These are phyloP conservation scores for Tolypocladium sp. DNA, from an alignment of 2,329 filamentous ascomycete species.

Conservation along the genomic window DNA sequence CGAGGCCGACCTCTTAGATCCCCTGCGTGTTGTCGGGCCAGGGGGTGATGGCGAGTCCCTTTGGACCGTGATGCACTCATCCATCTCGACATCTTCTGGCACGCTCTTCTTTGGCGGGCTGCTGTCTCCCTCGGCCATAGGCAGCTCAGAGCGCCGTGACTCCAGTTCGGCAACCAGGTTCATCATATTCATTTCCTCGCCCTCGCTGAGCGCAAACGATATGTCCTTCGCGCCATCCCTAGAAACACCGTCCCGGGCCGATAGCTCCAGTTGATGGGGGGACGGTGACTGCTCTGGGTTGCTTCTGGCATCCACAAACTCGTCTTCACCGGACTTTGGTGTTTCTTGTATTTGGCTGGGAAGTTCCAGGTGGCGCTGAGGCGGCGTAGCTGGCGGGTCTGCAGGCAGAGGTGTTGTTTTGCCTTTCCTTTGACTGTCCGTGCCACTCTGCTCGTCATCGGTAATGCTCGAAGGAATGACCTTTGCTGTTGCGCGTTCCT, in stretches of 20 bases:
- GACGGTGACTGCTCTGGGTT: constrained; percentile 24
- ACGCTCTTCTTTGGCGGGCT: constrained; percentile 8
- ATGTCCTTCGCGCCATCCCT: constrained; percentile 10
- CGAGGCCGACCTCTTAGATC: constrained; percentile 4
- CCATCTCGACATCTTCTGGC: neutral
- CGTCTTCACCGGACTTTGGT: constrained; percentile 34
- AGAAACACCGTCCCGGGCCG: neutral
- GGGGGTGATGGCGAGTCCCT: constrained; percentile 10
- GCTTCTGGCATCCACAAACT: constrained; percentile 39
- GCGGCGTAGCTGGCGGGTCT: constrained; percentile 8
- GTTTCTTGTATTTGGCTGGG: constrained; percentile 18
- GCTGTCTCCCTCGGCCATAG: constrained; percentile 8
- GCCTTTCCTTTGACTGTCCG: neutral
- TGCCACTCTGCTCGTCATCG: constrained; percentile 10
- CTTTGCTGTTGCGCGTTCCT: neutral
- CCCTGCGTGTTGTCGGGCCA: constrained; percentile 4
- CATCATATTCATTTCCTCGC: constrained; percentile 37
- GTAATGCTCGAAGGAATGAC: constrained; percentile 19
- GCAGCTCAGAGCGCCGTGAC: constrained; percentile 22
- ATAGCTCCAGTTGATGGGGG: neutral
- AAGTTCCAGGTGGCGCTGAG: constrained; percentile 5
- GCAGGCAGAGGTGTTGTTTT: neutral
- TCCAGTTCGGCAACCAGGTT: constrained; percentile 42
- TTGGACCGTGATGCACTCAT: constrained; percentile 13
- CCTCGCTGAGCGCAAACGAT: constrained; percentile 33